Conservation (phyloP, 2,329 filamentous ascomycete genomes). For the Catunica adiposa region DNA sequence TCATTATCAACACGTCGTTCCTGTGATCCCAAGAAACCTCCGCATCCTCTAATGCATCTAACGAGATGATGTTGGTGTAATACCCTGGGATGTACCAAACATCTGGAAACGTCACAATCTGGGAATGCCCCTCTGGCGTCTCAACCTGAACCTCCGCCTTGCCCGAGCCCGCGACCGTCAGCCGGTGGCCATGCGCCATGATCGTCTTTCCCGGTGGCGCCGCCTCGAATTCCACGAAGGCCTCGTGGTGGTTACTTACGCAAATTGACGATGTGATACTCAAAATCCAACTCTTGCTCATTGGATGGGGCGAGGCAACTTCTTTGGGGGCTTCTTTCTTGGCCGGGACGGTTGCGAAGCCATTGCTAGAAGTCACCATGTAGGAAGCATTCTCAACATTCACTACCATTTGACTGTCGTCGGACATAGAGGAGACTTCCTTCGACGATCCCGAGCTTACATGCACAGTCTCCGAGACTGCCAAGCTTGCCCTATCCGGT, state of each 20-base stretch:
- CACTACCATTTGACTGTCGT: not conserved
- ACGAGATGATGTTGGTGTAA: conserved; percentile 12
- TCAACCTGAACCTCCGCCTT: conserved; percentile 11
- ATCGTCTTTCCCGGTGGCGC: conserved; percentile 5
- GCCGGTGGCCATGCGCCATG: conserved; percentile 7
- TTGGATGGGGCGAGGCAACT: not conserved
- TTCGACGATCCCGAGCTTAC: not conserved
- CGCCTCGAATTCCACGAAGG: conserved; percentile 8
- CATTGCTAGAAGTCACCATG: not conserved
- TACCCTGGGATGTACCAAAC: conserved; percentile 11
- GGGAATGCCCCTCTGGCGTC: not conserved
- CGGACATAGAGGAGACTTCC: not conserved
- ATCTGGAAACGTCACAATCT: conserved; percentile 12
- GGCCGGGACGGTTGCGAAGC: not conserved
- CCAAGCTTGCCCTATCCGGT: not conserved
- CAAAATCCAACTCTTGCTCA: conserved; percentile 14
- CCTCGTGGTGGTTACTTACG: conserved; percentile 10
- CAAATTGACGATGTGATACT: conserved; percentile 11
- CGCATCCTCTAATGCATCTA: conserved; percentile 8
- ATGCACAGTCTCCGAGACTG: not conserved
- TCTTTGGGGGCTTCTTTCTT: not conserved
- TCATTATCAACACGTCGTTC: conserved; percentile 10
- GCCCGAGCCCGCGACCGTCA: conserved; percentile 4
- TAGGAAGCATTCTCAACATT: not conserved
- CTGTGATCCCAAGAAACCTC: conserved; percentile 11